A percentile compares a stretch with the other conserved stretches of the same genome.
These are phyloP conservation scores for Backusella psychrophila DNA, from an alignment of 192 early-diverging fungal genomes.

Conservation along the genomic window DNA sequence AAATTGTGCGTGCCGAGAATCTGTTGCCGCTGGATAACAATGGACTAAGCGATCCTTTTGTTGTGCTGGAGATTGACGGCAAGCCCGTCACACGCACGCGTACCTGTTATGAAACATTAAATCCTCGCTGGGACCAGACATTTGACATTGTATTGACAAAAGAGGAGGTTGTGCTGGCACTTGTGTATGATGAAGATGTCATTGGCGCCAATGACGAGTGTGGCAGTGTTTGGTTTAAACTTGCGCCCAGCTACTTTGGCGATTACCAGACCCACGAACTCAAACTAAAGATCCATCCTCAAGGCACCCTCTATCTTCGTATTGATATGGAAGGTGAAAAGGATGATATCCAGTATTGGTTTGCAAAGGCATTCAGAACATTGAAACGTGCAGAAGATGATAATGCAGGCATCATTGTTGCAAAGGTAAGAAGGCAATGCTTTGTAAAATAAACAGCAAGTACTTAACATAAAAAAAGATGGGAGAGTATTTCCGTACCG, in stretches of 20 bases:
- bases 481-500: slow-evolving; percentile 56
- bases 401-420: slow-evolving; percentile 66
- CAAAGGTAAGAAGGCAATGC: slow-evolving; percentile 48
- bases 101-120: slow-evolving; percentile 63
- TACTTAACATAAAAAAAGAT: slow-evolving; percentile 37
- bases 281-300: slow-evolving; percentile 63
- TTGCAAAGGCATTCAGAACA: slow-evolving; percentile 71
- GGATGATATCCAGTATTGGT: slow-evolving; percentile 80
- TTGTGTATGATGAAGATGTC: slow-evolving; percentile 56
- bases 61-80: slow-evolving; percentile 53
- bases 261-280: slow-evolving; percentile 69
- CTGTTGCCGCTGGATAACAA: slow-evolving; percentile 60
- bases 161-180: slow-evolving; percentile 35
- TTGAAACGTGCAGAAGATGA: slow-evolving; percentile 68
- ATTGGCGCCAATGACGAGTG: slow-evolving; percentile 53
- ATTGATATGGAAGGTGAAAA: slow-evolving; percentile 78
- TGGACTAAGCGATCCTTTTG: slow-evolving; percentile 61
- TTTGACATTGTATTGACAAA: slow-evolving; percentile 63
- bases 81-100: slow-evolving; percentile 50
- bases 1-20: slow-evolving; percentile 66
- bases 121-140: slow-evolving; percentile 79
- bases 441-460: background rate
- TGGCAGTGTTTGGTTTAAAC: slow-evolving; percentile 57
- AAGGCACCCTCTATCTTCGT: slow-evolving; percentile 64
- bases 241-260: slow-evolving; percentile 51